Evolutionary conservation across 148 eudicot species (phyloP), one percentile per base, ranked within the genome.

Genomic region (Camellia lanceoleosa): DNA sequence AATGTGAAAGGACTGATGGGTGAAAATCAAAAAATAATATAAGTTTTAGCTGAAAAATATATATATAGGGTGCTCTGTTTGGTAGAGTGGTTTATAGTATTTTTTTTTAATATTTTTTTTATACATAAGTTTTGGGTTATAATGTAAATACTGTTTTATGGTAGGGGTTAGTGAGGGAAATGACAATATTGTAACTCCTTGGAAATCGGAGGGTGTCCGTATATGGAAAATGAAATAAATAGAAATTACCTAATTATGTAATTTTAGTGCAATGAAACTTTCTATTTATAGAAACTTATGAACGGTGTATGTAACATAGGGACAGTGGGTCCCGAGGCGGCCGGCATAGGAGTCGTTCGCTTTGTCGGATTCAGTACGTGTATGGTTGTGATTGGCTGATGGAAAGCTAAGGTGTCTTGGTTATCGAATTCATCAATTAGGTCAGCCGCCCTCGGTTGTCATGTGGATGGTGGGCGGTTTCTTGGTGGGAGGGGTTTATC

Each of bases 111-210:
- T 63, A 60, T 23, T 51, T 30, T 1, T 14, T 15, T 15, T 59
- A 55, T 30, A 30, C 38, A 30, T 30, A 30, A 30, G 38, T 63
- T 75, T 56, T 76, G 55, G 54, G 61, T 41, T 8, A 63, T 70
- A 59, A 30, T 82, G 80, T 82, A 82, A 55, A 70, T 77, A 81
- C 11, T 11, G 46, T 74, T 67, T 78, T 64, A 10, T 60, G 56
- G 51, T n/a, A 41, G 67, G 49, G 78, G 19, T 56, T 72, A 52
- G 59, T 16, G 16, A 20, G 68, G 68, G 68, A 18, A 20, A 74
- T 75, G 54, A 42, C 8, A 75, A 62, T 75, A 30, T 30, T 30
- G 68, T 71, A 55, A 78, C 76, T 71, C 81, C 76, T 71, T 71
- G 75, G 68, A 69, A 58, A 58, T 58, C 6, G 81, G 75, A 70